phyloP scores from a whole-genome alignment of 169 alveolate genomes.

The Plasmodium knowlesi region DNA sequence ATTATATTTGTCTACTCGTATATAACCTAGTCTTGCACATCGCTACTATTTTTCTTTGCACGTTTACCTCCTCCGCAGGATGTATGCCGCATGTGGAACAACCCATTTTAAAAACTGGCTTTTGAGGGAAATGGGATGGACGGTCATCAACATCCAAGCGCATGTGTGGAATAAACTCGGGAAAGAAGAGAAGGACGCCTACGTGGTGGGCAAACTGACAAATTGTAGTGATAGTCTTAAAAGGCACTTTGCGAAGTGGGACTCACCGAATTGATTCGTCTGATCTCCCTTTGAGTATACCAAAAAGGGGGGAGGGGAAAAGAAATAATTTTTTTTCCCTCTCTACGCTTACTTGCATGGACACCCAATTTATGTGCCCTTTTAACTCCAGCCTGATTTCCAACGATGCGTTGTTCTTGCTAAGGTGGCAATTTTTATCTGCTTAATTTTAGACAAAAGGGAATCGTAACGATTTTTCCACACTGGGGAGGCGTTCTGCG shows the following conservation, averaged over 20 bases:
- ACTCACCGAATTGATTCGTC: not conserved
- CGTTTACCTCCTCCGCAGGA: slow-evolving; percentile 27
- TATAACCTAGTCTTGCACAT: not conserved
- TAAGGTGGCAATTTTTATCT: not conserved
- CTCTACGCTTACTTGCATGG: not conserved
- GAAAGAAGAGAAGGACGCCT: slow-evolving; percentile 20
- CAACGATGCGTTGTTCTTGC: not conserved
- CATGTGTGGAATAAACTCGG: slow-evolving; percentile 60
- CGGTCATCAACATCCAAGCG: slow-evolving; percentile 28
- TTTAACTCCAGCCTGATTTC: not conserved
- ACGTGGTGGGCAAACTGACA: slow-evolving; percentile 29
- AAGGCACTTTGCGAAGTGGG: not conserved
- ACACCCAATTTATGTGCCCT: not conserved
- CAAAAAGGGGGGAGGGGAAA: not conserved
- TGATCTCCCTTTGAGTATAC: not conserved
- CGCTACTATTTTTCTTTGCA: not conserved
- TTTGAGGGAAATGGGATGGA: slow-evolving; percentile 49
- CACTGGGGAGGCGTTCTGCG: not conserved
- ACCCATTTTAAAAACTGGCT: slow-evolving; percentile 52
- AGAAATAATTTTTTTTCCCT: not conserved
- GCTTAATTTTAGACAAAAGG: not conserved
- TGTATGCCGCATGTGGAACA: slow-evolving; percentile 67
- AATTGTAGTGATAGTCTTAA: not conserved
- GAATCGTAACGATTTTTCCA: not conserved
- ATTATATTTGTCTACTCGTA: not conserved